Evolutionary conservation across 2,329 filamentous ascomycete genomes (phyloP), one percentile per base, ranked within the genome.

Genomic region (Arthroderma sp.): DNA sequence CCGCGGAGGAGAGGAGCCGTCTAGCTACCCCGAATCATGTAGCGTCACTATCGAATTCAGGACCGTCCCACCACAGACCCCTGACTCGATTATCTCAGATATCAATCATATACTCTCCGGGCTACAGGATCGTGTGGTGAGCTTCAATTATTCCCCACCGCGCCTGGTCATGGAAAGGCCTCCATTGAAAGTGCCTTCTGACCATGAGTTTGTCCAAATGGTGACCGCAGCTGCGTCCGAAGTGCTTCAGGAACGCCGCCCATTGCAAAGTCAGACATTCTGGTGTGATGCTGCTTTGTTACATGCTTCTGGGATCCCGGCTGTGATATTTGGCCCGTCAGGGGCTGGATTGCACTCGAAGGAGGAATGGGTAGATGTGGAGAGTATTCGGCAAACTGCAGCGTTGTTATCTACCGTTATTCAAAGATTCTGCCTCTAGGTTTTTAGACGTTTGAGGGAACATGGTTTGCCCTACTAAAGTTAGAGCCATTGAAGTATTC

Each of bases 211-310:
- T 27, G 61, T 63, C 0, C 45, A 58, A 3, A 54, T 63, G 4
- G 58, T 65, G 0, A 41, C 53, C 1, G 50, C 59, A 0, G 53
- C 58, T 32, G 57, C 63, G 1, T 45, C 54, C 2, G 36, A 51
- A 2, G 51, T 58, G 0, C 50, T 66, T 1, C 62, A 58, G 0
- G 44, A 33, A 5, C 44, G 58, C 0, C 55, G 60, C 0, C 45
- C 44, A 0, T 47, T 68, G 0, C 29, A 43, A 1, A 61, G 59
- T 5, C 62, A 53, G 1, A 52, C 63, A 0, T 73, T 64, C 48
- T 75, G 71, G 73, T 71, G 68, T 0, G 71, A 75, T 51, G 69
- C 65, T n/a, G 71, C 71, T 1, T 53, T 74, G 8, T 49, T 75
- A 1, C 58, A 62, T 1, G 59, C 66, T 11, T 58, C 55, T 9